Evolutionary conservation across 192 early-diverging fungal genomes (phyloP).

Genomic region (Pecoramyces ruminantium): DNA sequence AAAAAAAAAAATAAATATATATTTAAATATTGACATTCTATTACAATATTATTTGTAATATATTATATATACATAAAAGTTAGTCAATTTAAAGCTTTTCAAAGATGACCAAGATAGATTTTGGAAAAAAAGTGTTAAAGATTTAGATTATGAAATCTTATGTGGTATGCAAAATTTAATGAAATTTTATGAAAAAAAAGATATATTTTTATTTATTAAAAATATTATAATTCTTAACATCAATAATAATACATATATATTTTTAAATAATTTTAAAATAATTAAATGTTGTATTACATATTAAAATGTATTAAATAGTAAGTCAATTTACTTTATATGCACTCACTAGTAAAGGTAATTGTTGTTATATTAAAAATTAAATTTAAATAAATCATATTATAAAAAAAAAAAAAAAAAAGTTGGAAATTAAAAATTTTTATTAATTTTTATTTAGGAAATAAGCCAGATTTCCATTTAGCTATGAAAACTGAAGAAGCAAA

Average conservation of each 20-base stretch:
- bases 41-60: too few relatives aligned
- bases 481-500: slow-evolving; percentile 56
- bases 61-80: too few relatives aligned
- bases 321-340: slow-evolving; percentile 90
- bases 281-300: too few relatives aligned
- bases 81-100: slow-evolving; percentile 62
- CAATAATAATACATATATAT: too few relatives aligned
- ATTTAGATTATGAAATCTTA: slow-evolving; percentile 54
- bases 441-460: slow-evolving; percentile 21
- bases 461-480: slow-evolving; percentile 84
- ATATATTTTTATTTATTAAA: too few relatives aligned
- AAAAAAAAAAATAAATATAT: slow-evolving; percentile 19
- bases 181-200: neutral
- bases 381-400: too few relatives aligned
- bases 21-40: too few relatives aligned
- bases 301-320: too few relatives aligned
- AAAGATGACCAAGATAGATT: slow-evolving; percentile 39
- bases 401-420: too few relatives aligned
- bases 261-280: too few relatives aligned
- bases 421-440: neutral
- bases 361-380: neutral
- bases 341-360: slow-evolving; percentile 49
- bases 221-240: too few relatives aligned
- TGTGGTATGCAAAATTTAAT: slow-evolving; percentile 31
- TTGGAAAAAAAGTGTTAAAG: slow-evolving; percentile 70